A percentile compares a stretch with the other conserved stretches of the same genome.
Conservation (phyloP, 2,329 filamentous ascomycete species). For the Colletotrichum tamarilloi region DNA sequence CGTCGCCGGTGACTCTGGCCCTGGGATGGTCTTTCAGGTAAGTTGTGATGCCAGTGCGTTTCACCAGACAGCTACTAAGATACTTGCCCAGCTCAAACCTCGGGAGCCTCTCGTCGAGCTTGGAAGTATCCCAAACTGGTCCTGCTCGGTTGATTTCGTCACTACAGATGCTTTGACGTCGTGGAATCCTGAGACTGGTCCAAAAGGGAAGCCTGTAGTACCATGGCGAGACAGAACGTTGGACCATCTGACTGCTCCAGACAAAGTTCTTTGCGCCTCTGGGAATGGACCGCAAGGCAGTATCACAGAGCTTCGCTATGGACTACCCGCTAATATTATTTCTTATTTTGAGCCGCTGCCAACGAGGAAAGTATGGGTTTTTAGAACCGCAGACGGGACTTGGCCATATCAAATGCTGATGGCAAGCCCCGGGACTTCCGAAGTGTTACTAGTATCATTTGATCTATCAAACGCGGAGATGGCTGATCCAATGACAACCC, state of each 20-base stretch:
- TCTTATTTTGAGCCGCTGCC: conserved; percentile 64
- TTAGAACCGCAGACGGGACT: conserved; percentile 46
- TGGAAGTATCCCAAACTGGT: conserved; percentile 71
- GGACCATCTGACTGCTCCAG: conserved; percentile 40
- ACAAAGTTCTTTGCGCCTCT: conserved; percentile 74
- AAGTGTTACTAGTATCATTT: conserved; percentile 58
- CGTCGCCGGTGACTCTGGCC: conserved; percentile 80
- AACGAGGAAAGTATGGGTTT: conserved; percentile 65
- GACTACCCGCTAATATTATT: conserved; percentile 75
- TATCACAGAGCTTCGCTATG: conserved; percentile 76
- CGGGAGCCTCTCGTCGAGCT: conserved; percentile 44
- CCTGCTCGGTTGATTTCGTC: conserved; percentile 66
- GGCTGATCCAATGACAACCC: conserved; percentile 51
- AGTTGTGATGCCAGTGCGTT: conserved; percentile 39
- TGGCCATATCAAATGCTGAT: conserved; percentile 56
- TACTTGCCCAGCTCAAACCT: conserved; percentile 28
- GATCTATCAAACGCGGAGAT: conserved; percentile 59
- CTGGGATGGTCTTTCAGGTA: conserved; percentile 81
- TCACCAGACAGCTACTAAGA: background rate
- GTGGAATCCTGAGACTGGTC: conserved; percentile 45
- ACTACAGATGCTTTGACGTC: conserved; percentile 54
- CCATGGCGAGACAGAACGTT: conserved; percentile 25
- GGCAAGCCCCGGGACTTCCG: conserved; percentile 60
- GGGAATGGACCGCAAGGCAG: conserved; percentile 71
- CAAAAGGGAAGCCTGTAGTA: conserved; percentile 33